A percentile compares a stretch with the other conserved stretches of the same genome.
Evolutionary conservation across 2,329 filamentous ascomycete genomes (phyloP).

Genomic region (Sarocladium brachiariae): DNA sequence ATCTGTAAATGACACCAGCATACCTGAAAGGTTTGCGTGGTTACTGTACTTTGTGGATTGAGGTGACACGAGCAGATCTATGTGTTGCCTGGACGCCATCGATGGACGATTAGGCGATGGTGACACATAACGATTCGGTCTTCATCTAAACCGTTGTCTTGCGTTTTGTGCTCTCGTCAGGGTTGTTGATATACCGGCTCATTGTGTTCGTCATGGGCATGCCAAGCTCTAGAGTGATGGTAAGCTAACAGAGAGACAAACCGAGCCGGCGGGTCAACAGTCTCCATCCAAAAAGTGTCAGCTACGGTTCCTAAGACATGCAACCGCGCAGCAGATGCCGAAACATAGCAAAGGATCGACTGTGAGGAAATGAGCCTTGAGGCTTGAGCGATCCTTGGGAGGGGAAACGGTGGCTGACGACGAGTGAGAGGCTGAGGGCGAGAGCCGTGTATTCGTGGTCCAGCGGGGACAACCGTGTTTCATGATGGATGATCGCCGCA

Average conservation of each 20-base stretch:
- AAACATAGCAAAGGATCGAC: conserved; percentile 2
- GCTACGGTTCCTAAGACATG: background rate
- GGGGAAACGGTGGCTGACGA: background rate
- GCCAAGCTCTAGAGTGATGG: no score
- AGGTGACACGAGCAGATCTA: conserved; percentile 2
- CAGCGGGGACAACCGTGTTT: conserved; percentile 2
- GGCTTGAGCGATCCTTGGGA: no score
- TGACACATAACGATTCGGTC: conserved; percentile 1
- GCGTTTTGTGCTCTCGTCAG: background rate
- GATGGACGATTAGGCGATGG: background rate
- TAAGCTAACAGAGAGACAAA: no score
- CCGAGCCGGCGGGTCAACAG: no score
- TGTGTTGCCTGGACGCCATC: conserved; percentile 2
- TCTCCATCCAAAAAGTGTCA: no score
- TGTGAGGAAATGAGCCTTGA: background rate
- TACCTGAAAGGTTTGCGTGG: no score
- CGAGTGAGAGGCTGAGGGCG: background rate
- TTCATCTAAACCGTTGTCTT: background rate
- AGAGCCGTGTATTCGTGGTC: background rate
- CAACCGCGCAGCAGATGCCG: background rate
- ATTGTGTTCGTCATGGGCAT: no score
- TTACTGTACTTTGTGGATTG: no score
- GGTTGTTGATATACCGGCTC: no score
- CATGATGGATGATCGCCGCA: background rate
- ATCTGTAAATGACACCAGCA: no score